Evolutionary conservation across 1,284 basidiomycete genomes (phyloP), one percentile per base, ranked within the genome.

Genomic region (Tremellales sp.): DNA sequence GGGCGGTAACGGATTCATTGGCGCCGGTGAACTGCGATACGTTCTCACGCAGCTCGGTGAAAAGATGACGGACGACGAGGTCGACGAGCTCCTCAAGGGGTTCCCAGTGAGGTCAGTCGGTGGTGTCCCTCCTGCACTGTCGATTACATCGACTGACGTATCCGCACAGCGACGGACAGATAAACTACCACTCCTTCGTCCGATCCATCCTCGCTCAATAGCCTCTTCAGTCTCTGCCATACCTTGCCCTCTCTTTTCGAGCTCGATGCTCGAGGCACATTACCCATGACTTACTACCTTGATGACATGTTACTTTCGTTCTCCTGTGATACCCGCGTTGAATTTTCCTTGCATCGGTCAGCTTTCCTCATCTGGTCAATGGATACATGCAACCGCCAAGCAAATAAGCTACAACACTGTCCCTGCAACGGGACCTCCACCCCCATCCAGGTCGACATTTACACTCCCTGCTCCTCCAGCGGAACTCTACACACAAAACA

Each of bases 1-100:
- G 76, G 92, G 95, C 55, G 91, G 90, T 35, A 95, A 95, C 63
- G 94, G 94, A 0, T 91, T 86, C 75, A 97, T 97, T 64, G 91
- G 91, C 44, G 90, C 86, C 22, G 92, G 92, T 42, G 80, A 82
- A 74, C 79, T 97, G 56, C 81, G 91, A 72, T 97, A 97, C 71
- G 91, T 97, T 33, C 80, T 97, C 35, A 97, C 93, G 13, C 89
- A 91, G 66, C 80, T 97, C 3, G 93, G 93, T 14, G 93, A 97
- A 79, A 95, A 97, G 79, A 90, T 98, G 86, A 77, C 84, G 18
- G 92, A 97, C 68, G 91, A 94, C 57, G 94, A 98, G 75, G 94
- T 97, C 18, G 94, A 98, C 69, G 95, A 98, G 75, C 77, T 98
- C 59, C 79, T 98, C 64, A 97, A 97, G 75, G 92, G 92, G 31